Base-by-base conservation (phyloP, 2,329 filamentous ascomycete genomes). In the Stemphylium lycopersici region DNA sequence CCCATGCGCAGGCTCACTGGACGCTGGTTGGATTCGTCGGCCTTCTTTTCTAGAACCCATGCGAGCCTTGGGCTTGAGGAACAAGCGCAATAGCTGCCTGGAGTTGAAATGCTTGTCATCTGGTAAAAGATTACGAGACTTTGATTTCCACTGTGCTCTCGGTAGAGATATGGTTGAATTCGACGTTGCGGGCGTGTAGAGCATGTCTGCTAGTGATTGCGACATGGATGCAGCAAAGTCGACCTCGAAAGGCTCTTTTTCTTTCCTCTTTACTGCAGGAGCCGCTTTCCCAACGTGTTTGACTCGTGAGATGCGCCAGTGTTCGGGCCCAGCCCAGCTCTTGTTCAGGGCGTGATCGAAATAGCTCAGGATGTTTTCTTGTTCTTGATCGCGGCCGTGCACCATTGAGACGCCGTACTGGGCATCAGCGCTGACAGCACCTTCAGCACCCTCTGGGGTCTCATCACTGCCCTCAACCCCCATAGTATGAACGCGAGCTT, bases 31-130 rank as follows among this genome's bases (percentile, higher is more conserved):
- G 8, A 56, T 45, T 37, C 59, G 60, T 42, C 59, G 63, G n/a
- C 62, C 60, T 56, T 81, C 77, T 59, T 83, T 87, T 42, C 87
- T 84, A 52, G 87, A 85, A 39, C 89, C 87, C 76, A 97, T 84
- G 37, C 89, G 88, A 10, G 93, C 91, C 73, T 93, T 96, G 24
- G 95, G 95, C 75, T 99, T 99, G 24, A 98, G 82, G 82, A 98
- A 99, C 1, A 99, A 83, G 45, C 87, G 90, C 6, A 98, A 81
- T 0, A 99, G 81, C 62, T 96, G 91, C 70, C 90, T 90, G 7
- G 93, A 98, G 78, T 93, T 96, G 80, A 99, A 98, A 73, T 98
- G 93, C 76, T 97, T 97, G 78, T 99, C 95, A 69, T 99, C 95
- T 2, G 96, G 93, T 4, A 99, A 85, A 3, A 99, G 83, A 71